Conservation (phyloP, 345 rosid genomes). For the Rubroshorea leprosula region DNA sequence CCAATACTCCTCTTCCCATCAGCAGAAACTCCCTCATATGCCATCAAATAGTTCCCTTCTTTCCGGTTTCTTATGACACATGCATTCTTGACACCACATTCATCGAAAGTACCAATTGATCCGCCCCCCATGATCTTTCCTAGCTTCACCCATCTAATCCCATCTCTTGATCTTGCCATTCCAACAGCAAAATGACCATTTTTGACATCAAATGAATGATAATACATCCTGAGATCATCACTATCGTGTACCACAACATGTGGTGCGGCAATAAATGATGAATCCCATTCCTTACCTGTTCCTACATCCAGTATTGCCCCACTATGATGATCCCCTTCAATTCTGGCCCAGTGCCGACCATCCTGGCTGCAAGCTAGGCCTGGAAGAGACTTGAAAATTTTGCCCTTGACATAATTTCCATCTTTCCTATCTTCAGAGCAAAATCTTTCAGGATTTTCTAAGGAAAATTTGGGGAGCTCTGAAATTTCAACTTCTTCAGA, state of each 20-base stretch:
- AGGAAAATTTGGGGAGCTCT: constrained; percentile 4
- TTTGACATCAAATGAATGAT: constrained; percentile 37
- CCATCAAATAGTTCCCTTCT: constrained; percentile 45
- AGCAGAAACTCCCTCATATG: constrained; percentile 31
- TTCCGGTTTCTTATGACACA: constrained; percentile 28
- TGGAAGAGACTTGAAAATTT: constrained; percentile 29
- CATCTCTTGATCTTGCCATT: constrained; percentile 48
- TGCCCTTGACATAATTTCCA: background rate
- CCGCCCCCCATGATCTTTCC: constrained; percentile 42
- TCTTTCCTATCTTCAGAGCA: background rate
- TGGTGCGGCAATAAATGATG: constrained; percentile 32
- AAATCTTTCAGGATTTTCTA: constrained; percentile 25
- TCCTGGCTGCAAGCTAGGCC: constrained; percentile 49
- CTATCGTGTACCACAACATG: constrained; percentile 34
- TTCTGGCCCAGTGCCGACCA: constrained; percentile 47
- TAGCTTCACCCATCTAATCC: constrained; percentile 43
- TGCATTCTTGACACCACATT: constrained; percentile 31
- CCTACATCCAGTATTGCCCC: constrained; percentile 48
- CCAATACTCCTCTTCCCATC: constrained; percentile 38
- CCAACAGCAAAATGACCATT: constrained; percentile 32
- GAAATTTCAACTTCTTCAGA: constrained; percentile 20
- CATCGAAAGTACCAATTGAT: constrained; percentile 35
- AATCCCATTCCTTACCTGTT: constrained; percentile 39
- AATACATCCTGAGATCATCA: constrained; percentile 47
- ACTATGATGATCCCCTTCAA: constrained; percentile 47